phyloP scores from a whole-genome alignment of 805 yeast species.

The Barnettozyma wickerhamii region DNA sequence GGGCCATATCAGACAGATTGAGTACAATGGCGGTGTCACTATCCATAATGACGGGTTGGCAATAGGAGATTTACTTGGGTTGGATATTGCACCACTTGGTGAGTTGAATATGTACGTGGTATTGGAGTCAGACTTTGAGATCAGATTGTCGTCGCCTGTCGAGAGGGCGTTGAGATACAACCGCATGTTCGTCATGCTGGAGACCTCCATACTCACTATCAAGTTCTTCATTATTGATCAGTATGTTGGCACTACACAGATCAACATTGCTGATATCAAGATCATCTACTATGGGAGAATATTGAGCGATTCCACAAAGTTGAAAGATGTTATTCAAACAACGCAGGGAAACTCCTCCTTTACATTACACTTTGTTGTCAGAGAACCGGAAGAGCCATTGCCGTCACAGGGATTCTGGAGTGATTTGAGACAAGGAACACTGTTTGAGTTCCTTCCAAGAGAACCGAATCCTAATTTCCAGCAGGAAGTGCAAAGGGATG shows the following conservation, averaged over 20 bases:
- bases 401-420: constrained; percentile 24
- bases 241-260: constrained; percentile 14
- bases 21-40: constrained; percentile 18
- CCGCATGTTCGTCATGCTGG: constrained; percentile 13
- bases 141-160: constrained; percentile 24
- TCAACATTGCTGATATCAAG: constrained; percentile 20
- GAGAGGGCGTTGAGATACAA: constrained; percentile 13
- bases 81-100: constrained; percentile 33
- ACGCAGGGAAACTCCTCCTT: not conserved
- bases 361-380: constrained; percentile 21
- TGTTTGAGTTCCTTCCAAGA: constrained; percentile 29
- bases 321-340: constrained; percentile 14
- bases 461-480: constrained; percentile 26
- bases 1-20: constrained; percentile 14
- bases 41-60: constrained; percentile 18
- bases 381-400: constrained; percentile 14
- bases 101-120: constrained; percentile 25
- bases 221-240: constrained; percentile 25
- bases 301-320: constrained; percentile 15
- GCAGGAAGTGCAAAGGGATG: constrained; percentile 23
- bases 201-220: constrained; percentile 19
- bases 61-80: constrained; percentile 25
- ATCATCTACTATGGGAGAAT: constrained; percentile 25
- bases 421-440: constrained; percentile 23
- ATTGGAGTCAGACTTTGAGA: constrained; percentile 19